Percentiles rank a stretch among this genome's conserved stretches.
Conservation (phyloP, 176 grass and related monocot species). For the Leersia perrieri region DNA sequence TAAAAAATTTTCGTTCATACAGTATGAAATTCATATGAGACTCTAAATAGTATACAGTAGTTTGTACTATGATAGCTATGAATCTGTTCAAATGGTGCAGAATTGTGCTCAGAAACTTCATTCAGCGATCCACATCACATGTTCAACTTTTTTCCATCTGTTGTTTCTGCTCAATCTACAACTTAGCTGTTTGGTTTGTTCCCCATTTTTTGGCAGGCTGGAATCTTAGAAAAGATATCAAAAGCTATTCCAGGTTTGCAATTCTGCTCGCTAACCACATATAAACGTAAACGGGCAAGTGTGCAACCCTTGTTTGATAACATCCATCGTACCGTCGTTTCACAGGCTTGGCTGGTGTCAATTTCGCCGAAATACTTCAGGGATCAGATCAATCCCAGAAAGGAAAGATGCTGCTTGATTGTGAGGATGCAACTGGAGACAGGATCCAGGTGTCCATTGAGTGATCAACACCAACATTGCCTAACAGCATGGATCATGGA, state of each 20-base stretch:
- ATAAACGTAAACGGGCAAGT: background rate
- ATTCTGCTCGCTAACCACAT: background rate
- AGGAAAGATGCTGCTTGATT: conserved; percentile 46
- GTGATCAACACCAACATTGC: background rate
- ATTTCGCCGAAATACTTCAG: conserved; percentile 53
- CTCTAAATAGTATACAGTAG: background rate
- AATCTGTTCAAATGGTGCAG: background rate
- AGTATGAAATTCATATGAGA: background rate
- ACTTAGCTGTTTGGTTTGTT: background rate
- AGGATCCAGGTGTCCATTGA: conserved; percentile 45
- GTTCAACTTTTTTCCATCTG: background rate
- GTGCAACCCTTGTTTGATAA: background rate
- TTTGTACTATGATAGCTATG: background rate
- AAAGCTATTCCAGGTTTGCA: conserved; percentile 52
- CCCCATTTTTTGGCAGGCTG: conserved; percentile 36
- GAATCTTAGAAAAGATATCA: conserved; percentile 54
- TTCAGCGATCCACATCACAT: background rate
- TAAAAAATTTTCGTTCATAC: background rate
- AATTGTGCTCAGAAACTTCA: background rate
- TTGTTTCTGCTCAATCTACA: background rate
- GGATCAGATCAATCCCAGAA: conserved; percentile 39
- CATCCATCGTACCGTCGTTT: background rate
- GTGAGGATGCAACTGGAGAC: conserved; percentile 52
- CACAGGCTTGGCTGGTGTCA: conserved; percentile 54
- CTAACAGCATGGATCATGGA: background rate